Conservation (phyloP, 306 rosid species). For the Rosa rugosa region DNA sequence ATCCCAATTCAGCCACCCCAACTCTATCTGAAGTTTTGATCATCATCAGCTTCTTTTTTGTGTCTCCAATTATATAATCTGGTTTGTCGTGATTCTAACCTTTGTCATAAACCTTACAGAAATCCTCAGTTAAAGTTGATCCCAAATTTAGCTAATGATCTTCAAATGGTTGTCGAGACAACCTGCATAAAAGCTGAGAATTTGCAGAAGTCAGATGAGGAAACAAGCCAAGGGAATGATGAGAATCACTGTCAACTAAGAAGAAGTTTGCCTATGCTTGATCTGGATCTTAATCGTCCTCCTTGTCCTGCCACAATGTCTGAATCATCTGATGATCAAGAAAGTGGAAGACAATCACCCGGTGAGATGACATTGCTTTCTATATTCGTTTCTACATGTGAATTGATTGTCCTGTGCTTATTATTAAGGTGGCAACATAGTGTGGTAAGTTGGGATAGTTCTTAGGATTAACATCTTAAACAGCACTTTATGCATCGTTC, state of each 20-base stretch:
- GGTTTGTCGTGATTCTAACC: neutral
- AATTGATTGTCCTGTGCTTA: neutral
- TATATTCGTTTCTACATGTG: neutral
- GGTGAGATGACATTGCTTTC: conserved; percentile 44
- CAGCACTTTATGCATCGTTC: conserved; percentile 15
- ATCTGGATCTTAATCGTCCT: conserved; percentile 78
- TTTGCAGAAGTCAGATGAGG: conserved; percentile 24
- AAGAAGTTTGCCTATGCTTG: conserved; percentile 37
- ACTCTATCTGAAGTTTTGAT: neutral
- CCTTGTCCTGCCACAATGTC: conserved; percentile 50
- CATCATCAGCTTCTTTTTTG: neutral
- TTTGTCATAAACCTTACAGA: conserved; percentile 29
- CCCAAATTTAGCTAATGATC: conserved; percentile 59
- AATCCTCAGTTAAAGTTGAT: conserved; percentile 58
- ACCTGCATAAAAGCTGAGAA: conserved; percentile 23
- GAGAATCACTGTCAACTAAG: conserved; percentile 29
- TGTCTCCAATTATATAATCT: conserved; percentile 1
- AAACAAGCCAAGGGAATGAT: conserved; percentile 31
- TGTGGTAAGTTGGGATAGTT: neutral
- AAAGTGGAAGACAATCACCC: conserved; percentile 43
- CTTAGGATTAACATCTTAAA: neutral
- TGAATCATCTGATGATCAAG: conserved; percentile 38
- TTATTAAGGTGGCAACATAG: neutral
- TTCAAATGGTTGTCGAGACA: conserved; percentile 39
- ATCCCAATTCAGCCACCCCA: neutral